Percentiles rank a stretch among this genome's conserved stretches.
These are phyloP conservation scores for Pontederia paniculata DNA, from an alignment of 176 grass and related monocot genomes.

Conservation along the genomic window DNA sequence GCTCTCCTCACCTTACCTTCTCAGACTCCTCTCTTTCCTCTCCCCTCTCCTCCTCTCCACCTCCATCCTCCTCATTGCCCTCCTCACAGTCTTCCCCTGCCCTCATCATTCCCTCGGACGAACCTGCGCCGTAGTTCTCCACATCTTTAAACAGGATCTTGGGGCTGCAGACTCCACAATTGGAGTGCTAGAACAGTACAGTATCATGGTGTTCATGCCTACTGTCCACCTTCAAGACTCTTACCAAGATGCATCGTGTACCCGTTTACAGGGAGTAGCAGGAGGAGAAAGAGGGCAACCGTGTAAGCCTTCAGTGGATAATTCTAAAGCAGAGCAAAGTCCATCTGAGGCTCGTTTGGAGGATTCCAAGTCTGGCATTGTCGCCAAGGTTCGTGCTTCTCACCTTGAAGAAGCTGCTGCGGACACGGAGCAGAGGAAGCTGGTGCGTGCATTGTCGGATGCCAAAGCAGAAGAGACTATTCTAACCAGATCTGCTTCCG, in stretches of 20 bases:
- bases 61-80: slow-evolving; percentile 37
- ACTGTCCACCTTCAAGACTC: neutral
- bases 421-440: neutral
- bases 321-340: no score
- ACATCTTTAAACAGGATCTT: slow-evolving; percentile 35
- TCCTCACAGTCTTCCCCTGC: slow-evolving; percentile 41
- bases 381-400: neutral
- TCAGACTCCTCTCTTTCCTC: slow-evolving; percentile 44
- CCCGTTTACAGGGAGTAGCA: no score
- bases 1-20: slow-evolving; percentile 55
- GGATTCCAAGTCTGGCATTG: no score
- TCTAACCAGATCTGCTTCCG: slow-evolving; percentile 30
- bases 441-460: neutral
- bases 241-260: slow-evolving; percentile 11
- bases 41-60: slow-evolving; percentile 70
- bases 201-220: slow-evolving; percentile 17
- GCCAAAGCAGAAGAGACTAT: slow-evolving; percentile 11
- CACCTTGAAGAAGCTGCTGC: neutral
- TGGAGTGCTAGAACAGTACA: slow-evolving; percentile 36
- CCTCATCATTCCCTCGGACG: slow-evolving; percentile 31
- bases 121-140: slow-evolving; percentile 49
- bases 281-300: no score
- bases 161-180: neutral
- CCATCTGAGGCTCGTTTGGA: no score
- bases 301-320: no score